Evolutionary conservation across 2,329 filamentous ascomycete species (phyloP).

Genomic region (Fusarium sp.): DNA sequence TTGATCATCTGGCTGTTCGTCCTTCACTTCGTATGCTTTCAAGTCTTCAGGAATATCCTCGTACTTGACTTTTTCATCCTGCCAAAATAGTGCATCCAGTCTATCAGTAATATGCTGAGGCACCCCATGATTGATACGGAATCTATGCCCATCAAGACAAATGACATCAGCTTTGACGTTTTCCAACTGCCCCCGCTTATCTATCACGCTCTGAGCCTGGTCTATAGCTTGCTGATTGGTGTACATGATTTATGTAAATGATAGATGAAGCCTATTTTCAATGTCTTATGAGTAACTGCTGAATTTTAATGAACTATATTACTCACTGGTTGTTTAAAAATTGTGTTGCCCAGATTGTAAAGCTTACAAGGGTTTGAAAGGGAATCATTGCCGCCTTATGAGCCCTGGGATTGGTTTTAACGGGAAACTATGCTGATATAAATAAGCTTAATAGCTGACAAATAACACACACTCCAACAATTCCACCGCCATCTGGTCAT

Average conservation of each 20-base stretch:
- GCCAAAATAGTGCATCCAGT: background rate
- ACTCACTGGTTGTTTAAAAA: background rate
- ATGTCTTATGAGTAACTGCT: background rate
- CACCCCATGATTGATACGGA: background rate
- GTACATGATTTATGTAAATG: background rate
- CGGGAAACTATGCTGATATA: background rate
- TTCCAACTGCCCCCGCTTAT: background rate
- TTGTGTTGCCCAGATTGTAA: background rate
- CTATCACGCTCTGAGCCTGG: background rate
- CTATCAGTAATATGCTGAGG: background rate
- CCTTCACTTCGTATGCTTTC: background rate
- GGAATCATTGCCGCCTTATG: background rate
- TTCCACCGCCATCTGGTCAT: background rate
- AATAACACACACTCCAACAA: background rate
- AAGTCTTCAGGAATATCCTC: background rate
- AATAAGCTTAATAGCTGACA: background rate
- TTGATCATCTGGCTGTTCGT: background rate
- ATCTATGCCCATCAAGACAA: background rate
- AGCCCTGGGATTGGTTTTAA: background rate
- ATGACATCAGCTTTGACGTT: background rate
- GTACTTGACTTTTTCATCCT: background rate
- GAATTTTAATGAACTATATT: background rate
- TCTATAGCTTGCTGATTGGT: background rate
- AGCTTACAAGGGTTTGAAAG: background rate
- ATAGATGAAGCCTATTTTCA: background rate